Evolutionary conservation across 768 basidiomycete species (phyloP).

Genomic region (Tulasnella sp.): DNA sequence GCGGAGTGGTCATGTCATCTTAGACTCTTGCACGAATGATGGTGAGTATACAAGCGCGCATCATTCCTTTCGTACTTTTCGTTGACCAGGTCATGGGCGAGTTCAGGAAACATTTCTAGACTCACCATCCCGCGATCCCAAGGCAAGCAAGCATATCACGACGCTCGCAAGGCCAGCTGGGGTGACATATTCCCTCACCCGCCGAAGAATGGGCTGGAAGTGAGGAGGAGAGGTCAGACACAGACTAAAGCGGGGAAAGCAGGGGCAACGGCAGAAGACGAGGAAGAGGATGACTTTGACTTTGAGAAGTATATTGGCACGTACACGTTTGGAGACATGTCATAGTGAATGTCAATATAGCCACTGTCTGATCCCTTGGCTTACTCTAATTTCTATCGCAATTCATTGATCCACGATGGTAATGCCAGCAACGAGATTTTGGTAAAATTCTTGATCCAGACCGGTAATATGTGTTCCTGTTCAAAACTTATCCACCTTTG

Average conservation of each 20-base stretch:
- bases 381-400: no score
- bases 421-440: no score
- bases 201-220: constrained; percentile 65
- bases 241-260: not conserved
- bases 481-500: no score
- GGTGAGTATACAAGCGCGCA: constrained; percentile 36
- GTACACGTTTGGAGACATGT: no score
- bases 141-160: constrained; percentile 91
- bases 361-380: no score
- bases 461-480: no score
- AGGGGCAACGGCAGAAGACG: not conserved
- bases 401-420: no score
- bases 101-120: constrained; percentile 79
- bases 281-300: constrained; percentile 1
- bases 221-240: constrained; percentile 29
- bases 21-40: constrained; percentile 77
- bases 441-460: no score
- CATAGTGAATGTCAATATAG: no score
- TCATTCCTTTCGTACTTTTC: not conserved
- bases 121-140: constrained; percentile 86
- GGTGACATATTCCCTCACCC: constrained; percentile 91
- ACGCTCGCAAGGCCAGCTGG: constrained; percentile 88
- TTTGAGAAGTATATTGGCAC: no score
- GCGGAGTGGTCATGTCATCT: constrained; percentile 78
- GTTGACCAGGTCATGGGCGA: not conserved